Evolutionary conservation across 768 basidiomycete species (phyloP).

Genomic region (Suillus lakei): DNA sequence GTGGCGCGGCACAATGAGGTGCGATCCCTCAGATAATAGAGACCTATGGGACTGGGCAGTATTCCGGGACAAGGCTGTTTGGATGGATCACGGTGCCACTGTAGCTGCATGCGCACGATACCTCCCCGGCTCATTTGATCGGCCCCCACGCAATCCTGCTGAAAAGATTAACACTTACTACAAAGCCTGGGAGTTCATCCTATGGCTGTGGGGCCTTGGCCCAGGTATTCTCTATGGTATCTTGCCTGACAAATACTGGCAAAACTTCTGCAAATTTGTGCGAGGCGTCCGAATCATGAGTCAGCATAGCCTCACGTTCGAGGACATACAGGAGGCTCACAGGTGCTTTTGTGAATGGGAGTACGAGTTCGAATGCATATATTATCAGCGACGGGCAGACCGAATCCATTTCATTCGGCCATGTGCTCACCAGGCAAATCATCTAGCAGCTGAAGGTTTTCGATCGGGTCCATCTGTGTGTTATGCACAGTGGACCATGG

Average conservation of each 20-base stretch:
- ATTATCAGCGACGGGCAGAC: conserved; percentile 24
- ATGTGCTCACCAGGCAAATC: conserved; percentile 30
- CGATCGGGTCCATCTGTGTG: conserved; percentile 20
- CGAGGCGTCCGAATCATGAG: conserved; percentile 26
- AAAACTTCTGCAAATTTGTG: conserved; percentile 25
- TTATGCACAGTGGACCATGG: conserved; percentile 35
- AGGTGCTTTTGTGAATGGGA: conserved; percentile 25
- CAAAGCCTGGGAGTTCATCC: conserved; percentile 24
- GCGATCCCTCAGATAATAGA: conserved; percentile 24
- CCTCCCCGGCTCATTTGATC: conserved; percentile 23
- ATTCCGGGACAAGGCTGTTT: conserved; percentile 23
- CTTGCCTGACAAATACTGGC: conserved; percentile 22
- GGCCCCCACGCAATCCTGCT: conserved; percentile 25
- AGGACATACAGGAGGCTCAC: conserved; percentile 22
- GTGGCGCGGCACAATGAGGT: conserved; percentile 20
- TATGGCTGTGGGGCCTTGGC: conserved; percentile 21
- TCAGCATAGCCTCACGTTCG: conserved; percentile 20
- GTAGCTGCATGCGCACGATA: conserved; percentile 22
- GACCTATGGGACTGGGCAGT: conserved; percentile 37
- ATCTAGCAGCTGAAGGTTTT: conserved; percentile 22
- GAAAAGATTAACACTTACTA: conserved; percentile 27
- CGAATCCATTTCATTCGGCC: conserved; percentile 33
- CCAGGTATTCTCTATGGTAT: conserved; percentile 21
- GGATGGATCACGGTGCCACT: conserved; percentile 22
- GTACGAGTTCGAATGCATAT: conserved; percentile 34